Base-by-base conservation (phyloP, 805 yeast genomes). In the Lachancea nothofagi region DNA sequence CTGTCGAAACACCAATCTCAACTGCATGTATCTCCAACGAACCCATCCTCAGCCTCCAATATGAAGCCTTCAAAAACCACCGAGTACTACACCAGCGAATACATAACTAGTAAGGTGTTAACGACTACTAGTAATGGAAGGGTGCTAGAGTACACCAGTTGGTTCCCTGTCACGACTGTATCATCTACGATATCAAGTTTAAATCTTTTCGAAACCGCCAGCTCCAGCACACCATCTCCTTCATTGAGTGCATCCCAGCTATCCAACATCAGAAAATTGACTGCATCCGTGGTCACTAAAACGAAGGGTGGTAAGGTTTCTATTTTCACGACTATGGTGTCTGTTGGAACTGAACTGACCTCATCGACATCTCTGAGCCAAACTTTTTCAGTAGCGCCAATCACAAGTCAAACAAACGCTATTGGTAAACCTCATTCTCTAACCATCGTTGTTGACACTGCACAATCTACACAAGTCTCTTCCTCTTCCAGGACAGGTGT, bases 251-350 rank as follows among this genome's bases (percentile, higher is more conserved):
- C 30, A 7, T 12, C 33, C 33, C 9, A 7, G 7, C 13, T 13
- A 7, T 28, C 21, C 13, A 3, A 13, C 34, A 13, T 8, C 19
- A 18, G 21, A n/a, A 20, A 17, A 9, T 10, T 36, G 39, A 9
- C 18, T 8, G 25, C 36, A 7, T n/a, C 41, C 5, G 18, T 14
- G 7, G 42, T 53, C 36, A 51, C 60, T 28, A 45, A 40, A 24
- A 56, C 59, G 14, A 40, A 46, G n/a, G 38, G 43, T 10, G 59
- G 50, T 32, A 36, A 48, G 24, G 48, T 44, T 18, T 53, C 61
- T 33, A 43, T 44, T 24, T 41, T 46, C 44, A 54, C 61, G 29
- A 55, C 54, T 31, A 48, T 47, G 44, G 51, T 57, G 32, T 61
- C 65, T 33, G 26, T n/a, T 12, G 29, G 21, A 19, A 26, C 41